These are phyloP conservation scores for Polymyxa betae DNA, from an alignment of 208 protist genomes.

Conservation along the genomic window DNA sequence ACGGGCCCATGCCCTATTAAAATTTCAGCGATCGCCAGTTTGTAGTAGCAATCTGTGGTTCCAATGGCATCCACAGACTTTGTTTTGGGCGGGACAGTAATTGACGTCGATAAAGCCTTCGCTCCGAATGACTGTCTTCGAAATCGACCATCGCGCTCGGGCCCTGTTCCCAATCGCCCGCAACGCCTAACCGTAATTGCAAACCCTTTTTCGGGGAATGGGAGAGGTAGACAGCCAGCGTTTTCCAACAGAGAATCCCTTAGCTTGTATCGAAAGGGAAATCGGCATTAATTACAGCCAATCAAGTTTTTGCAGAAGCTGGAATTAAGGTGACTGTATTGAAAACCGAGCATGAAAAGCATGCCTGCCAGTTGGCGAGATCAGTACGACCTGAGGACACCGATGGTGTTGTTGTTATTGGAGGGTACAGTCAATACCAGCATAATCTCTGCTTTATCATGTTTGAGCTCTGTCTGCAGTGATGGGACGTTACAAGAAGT, in stretches of 20 bases:
- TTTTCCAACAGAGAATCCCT: background rate
- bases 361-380: background rate
- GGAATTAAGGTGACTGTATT: background rate
- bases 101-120: no score
- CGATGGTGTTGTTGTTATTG: conserved; percentile 2
- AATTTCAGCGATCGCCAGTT: no score
- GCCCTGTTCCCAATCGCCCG: no score
- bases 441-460: no score
- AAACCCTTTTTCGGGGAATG: background rate
- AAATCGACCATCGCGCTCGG: no score
- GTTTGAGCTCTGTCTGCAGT: no score
- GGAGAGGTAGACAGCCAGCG: background rate
- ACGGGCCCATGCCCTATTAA: no score
- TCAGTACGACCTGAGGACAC: background rate
- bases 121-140: no score
- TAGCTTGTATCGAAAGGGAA: background rate
- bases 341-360: background rate
- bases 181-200: background rate
- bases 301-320: background rate
- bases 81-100: no score
- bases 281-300: background rate
- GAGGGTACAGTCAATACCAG: no score
- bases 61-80: no score
- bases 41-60: no score
- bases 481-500: background rate